Evolutionary conservation across 805 yeast genomes (phyloP), one percentile per base, ranked within the genome.

Genomic region (Saccharomycopsis microspora): DNA sequence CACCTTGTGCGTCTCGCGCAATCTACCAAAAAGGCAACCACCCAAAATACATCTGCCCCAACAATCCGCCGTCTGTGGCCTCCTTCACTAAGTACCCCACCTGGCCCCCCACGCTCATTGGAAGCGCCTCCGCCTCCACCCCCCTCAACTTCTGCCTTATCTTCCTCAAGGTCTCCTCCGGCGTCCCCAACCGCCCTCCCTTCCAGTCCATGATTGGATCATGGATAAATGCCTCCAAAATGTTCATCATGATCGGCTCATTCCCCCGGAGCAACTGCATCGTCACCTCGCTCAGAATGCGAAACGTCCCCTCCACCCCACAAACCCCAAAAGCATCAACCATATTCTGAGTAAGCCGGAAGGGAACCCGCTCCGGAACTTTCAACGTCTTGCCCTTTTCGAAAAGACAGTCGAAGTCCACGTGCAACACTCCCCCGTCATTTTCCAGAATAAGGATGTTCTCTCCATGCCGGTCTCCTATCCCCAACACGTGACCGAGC

Each of bases 391-490:
- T 64, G 41, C 74, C 81, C 60, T 90, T 93, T 49, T 90, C 97
- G 59, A 94, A 93, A 39, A 93, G 68, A 66, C 97, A 90, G 60
- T 94, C 97, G 63, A 93, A 93, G 64, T 94, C 99, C 47, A 93
- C 97, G 62, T 93, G 99, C 52, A 93, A 64, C 0, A 87, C 77
- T 5, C 78, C 78, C 1, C 98, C 98, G 3, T 80, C 74, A 39
- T 71, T 74, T 52, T 82, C 81, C 56, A 80, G 74, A 37, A 90
- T 67, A 47, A 93, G 64, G 27, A 93, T 77, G 58, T 93, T 93
- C 59, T 93, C 99, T 56, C 96, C 84, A 60, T 93, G 99, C 38
- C 99, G 72, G 63, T 93, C 99, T 29, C 99, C 99, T 44, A 93
- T 71, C 5, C 98, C 98, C 31, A 93, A 70, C 42, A 93, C 78